These are phyloP conservation scores for Tetraselmis striata DNA, from an alignment of 139 green algal genomes.

Conservation along the genomic window DNA sequence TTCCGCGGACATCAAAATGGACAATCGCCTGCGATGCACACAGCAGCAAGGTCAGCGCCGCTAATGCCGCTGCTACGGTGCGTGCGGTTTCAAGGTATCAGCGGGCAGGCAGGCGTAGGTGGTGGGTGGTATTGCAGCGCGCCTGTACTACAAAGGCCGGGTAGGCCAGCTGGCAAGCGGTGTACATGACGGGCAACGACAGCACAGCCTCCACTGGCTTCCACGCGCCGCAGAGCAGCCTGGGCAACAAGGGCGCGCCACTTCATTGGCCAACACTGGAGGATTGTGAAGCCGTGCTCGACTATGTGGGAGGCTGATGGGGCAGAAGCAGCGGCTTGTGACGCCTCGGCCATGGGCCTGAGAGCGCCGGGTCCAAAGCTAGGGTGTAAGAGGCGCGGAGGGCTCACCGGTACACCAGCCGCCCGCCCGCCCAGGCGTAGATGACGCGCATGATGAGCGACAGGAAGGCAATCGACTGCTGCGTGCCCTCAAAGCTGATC, in stretches of 20 bases:
- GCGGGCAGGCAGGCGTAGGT: no score
- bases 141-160: not conserved
- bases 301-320: no score
- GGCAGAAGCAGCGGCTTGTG: no score
- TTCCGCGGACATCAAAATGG: not conserved
- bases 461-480: not conserved
- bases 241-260: not conserved
- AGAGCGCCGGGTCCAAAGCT: not conserved
- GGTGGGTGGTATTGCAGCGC: no score
- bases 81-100: no score
- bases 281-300: no score
- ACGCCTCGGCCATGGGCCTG: no score
- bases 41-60: not conserved
- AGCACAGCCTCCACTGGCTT: not conserved
- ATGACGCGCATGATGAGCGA: not conserved
- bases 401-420: not conserved
- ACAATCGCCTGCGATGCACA: not conserved
- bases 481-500: not conserved
- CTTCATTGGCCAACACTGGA: no score
- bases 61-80: not conserved
- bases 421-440: not conserved
- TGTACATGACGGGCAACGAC: not conserved
- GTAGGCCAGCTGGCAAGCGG: not conserved
- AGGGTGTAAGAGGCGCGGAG: not conserved
- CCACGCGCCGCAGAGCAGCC: not conserved